Base-by-base conservation (phyloP, 148 eudicot genomes). In the Bassia scoparia region DNA sequence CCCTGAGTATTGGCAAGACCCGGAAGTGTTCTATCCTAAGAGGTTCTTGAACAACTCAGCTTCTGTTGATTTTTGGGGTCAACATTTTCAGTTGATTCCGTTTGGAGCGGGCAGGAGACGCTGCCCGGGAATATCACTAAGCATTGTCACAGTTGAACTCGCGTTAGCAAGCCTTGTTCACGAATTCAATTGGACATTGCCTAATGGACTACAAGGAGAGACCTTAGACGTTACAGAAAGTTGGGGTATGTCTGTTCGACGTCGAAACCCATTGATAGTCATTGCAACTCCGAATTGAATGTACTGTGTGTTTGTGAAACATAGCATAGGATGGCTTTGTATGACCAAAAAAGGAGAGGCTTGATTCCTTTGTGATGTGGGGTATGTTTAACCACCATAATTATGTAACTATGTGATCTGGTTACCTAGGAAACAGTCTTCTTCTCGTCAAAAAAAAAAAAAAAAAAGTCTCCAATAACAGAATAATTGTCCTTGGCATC, bases 101-200 rank as follows among this genome's bases (percentile, higher is more conserved):
- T 67, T 67, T 44, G 54, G 70, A 12, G 70, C 53, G 5, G 70
- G 70, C 11, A 67, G 31, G 15, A 30, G 70, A 24, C 33, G 70
- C 29, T 67, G 70, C 54, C 70, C 70, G 4, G 70, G 70, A 48
- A 7, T 67, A 24, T 26, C 70, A 24, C 44, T 23, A 1, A 21
- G 21, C 10, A 43, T 7, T 4, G n/a, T 23, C 29, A 48, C 20
- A 10, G 20, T 48, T 3, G 53, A 67, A 17, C 21, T 67, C 29
- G 33, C 14, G 2, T 26, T 77, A 34, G 76, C 80, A 41, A 77
- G 72, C 61, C 71, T 77, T 17, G 23, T 77, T 3, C 21, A 46
- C 34, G 31, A 54, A 21, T 77, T 77, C 15, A 17, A 77, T 8
- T 71, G 76, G 80, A 30, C 20, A 1, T 15, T 71, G 23, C 71